Conservation (phyloP, 371 early-diverging fungal species). For the Zychaea mexicana region DNA sequence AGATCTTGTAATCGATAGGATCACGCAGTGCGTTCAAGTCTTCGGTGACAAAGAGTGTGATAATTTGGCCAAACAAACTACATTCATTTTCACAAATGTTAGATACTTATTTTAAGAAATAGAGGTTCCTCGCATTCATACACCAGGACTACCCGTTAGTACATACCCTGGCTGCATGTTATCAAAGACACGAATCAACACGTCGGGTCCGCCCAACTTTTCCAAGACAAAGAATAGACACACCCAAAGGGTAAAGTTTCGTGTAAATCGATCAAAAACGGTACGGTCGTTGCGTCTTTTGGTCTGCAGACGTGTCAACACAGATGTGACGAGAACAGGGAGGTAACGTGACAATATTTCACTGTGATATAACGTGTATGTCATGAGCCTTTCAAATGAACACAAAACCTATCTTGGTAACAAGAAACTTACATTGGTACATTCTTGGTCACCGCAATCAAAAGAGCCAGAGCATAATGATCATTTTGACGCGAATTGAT, state of each 20-base stretch:
- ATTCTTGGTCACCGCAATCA: constrained; percentile 70
- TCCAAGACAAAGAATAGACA: constrained; percentile 69
- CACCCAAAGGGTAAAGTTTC: constrained; percentile 80
- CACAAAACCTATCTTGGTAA: background rate
- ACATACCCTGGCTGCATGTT: constrained; percentile 72
- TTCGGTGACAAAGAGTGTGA: constrained; percentile 70
- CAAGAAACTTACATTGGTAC: constrained; percentile 66
- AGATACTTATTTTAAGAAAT: no score
- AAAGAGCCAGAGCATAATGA: constrained; percentile 82
- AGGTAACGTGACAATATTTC: constrained; percentile 66
- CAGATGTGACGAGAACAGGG: constrained; percentile 74
- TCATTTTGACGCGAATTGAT: constrained; percentile 86
- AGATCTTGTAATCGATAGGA: constrained; percentile 73
- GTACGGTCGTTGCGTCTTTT: constrained; percentile 56
- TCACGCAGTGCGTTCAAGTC: constrained; percentile 67
- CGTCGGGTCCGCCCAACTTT: constrained; percentile 64
- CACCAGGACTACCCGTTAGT: no score
- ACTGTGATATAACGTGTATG: constrained; percentile 22
- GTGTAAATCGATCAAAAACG: constrained; percentile 62
- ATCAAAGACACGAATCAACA: constrained; percentile 74
- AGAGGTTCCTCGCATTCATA: no score
- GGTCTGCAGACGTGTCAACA: constrained; percentile 79
- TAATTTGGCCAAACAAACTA: constrained; percentile 73
- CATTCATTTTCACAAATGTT: no score
- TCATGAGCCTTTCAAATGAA: no score